Evolutionary conservation across 2,329 filamentous ascomycete species (phyloP).

Genomic region (Tolypocladium ovalisporum): DNA sequence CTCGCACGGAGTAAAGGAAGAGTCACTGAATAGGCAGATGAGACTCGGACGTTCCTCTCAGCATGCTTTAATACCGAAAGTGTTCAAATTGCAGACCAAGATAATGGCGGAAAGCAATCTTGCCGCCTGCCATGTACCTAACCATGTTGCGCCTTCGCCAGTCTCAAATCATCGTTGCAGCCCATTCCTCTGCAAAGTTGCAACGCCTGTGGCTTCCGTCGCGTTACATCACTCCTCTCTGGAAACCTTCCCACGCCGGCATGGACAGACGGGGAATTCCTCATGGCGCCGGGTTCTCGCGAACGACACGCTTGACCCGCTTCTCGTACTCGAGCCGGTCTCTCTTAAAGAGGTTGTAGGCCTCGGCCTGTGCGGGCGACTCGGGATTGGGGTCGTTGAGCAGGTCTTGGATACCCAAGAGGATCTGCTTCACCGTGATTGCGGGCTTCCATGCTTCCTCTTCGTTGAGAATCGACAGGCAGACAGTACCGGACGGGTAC

Average conservation of each 20-base stretch:
- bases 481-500: conserved; percentile 95
- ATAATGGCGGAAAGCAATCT: not conserved
- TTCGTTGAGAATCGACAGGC: conserved; percentile 93
- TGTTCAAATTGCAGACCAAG: not conserved
- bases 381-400: conserved; percentile 96
- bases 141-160: not conserved
- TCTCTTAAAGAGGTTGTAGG: conserved; percentile 93
- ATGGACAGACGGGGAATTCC: not conserved
- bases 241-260: conserved; percentile 1
- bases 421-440: conserved; percentile 96
- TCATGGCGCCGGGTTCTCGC: conserved; percentile 73
- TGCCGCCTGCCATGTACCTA: not conserved
- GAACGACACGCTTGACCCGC: conserved; percentile 76
- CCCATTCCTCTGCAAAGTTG: not conserved
- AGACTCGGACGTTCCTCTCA: not conserved
- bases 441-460: conserved; percentile 98
- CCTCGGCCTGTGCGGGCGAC: conserved; percentile 91
- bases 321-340: conserved; percentile 80
- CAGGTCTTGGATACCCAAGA: conserved; percentile 90
- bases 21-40: not conserved
- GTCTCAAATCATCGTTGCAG: not conserved
- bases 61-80: not conserved
- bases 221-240: not conserved
- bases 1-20: not conserved
- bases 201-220: not conserved